Evolutionary conservation across 108 stramenopile species (phyloP), one percentile per base, ranked within the genome.

Genomic region (Conticribra guillardii): DNA sequence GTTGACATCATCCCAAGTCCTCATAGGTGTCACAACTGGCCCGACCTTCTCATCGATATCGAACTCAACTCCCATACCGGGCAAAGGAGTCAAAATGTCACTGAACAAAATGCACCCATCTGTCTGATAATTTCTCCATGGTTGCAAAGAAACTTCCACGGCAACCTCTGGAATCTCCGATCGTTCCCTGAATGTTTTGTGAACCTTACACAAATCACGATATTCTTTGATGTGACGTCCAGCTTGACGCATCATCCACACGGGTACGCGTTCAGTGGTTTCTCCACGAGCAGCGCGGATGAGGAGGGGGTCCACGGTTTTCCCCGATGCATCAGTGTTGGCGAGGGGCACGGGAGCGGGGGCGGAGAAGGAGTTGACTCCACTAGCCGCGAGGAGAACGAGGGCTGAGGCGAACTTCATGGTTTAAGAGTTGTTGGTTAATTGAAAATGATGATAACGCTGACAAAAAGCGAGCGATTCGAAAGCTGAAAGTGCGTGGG

Each of bases 191-290:
- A 99, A 99, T 28, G 95, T 96, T 3, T 97, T 93, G 54, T 94
- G 96, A 64, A 94, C 94, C 50, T 98, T 96, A 67, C 96, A 97
- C 32, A 97, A 84, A 55, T 98, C 97, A 34, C 99, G 89, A 64
- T 98, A 99, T 68, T 95, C 97, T 33, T 82, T 68, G 69, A 99
- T 98, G 81, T 99, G 98, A 53, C 98, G 85, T 44, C 99, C 99
- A 26, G 98, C 99, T 69, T 99, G 99, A 67, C 99, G 88, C 97
- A 98, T 98, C 90, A 98, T 97, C 99, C 99, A 99, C 21, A 99
- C 99, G 7, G 99, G 99, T 19, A 96, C 84, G n/a, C 97, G 95
- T 69, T 98, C 95, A 2, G 90, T 84, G 22, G 79, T 82, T 81
- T 99, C 98, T 11, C 99, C 99, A 23, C 94, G 90, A 5, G 99